Conservation (phyloP, 179 eudicot species). For the Camellia oleifera region DNA sequence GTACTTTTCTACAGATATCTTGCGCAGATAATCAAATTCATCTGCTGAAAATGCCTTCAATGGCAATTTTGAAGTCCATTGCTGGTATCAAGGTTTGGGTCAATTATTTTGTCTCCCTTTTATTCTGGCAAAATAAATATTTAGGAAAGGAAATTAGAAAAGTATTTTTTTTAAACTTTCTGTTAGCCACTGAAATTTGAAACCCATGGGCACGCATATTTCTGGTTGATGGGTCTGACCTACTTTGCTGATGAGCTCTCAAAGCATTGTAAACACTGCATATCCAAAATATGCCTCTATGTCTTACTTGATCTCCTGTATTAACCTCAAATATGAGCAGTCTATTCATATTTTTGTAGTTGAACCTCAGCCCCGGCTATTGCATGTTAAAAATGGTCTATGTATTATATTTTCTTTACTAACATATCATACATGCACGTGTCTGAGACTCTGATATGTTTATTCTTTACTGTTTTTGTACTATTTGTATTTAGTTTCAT, state of each 20-base stretch:
- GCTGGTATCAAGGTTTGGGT: slow-evolving; percentile 76
- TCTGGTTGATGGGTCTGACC: not conserved
- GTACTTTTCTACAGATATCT: slow-evolving; percentile 58
- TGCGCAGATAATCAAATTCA: slow-evolving; percentile 87
- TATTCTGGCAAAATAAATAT: not conserved
- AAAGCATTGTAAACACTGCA: not conserved
- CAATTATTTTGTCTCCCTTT: not conserved
- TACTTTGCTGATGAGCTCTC: slow-evolving; percentile 1
- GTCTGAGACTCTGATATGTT: not conserved
- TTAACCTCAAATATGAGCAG: not conserved
- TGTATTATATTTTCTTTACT: not conserved
- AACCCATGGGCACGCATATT: not conserved
- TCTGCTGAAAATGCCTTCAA: slow-evolving; percentile 70
- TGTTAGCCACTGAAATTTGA: no score
- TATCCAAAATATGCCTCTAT: not conserved
- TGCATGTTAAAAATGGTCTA: not conserved
- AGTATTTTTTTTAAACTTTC: not conserved
- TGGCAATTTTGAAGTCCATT: slow-evolving; percentile 74
- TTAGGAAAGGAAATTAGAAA: not conserved
- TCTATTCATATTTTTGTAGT: not conserved
- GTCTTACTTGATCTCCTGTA: not conserved
- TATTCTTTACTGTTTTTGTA: not conserved
- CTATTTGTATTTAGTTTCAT: not conserved
- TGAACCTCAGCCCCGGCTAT: not conserved
- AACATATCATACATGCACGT: not conserved